Evolutionary conservation across 768 basidiomycete genomes (phyloP).

Genomic region (Lactarius evosmus): DNA sequence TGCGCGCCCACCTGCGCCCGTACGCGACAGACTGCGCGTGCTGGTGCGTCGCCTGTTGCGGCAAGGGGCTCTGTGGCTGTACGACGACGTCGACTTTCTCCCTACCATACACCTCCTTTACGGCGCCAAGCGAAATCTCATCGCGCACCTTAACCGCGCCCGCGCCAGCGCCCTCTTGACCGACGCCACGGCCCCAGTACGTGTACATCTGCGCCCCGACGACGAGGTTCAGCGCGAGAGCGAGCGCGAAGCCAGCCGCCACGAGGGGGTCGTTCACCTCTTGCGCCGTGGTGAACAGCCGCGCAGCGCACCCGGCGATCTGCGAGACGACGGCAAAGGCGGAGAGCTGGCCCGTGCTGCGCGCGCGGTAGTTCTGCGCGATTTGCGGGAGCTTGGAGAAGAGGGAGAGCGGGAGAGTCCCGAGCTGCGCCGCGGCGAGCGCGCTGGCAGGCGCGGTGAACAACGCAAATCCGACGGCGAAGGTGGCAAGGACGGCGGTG

Average conservation of each 20-base stretch:
- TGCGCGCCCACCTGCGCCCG: slow-evolving; percentile 68
- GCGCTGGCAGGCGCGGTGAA: slow-evolving; percentile 44
- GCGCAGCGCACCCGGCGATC: slow-evolving; percentile 82
- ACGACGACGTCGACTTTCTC: slow-evolving; percentile 44
- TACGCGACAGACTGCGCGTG: slow-evolving; percentile 42
- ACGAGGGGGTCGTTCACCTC: slow-evolving; percentile 85
- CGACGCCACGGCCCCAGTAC: slow-evolving; percentile 66
- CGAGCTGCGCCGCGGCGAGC: slow-evolving; percentile 72
- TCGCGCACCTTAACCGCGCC: slow-evolving; percentile 29
- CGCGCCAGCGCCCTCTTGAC: slow-evolving; percentile 21
- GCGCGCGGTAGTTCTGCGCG: slow-evolving; percentile 65
- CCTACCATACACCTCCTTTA: slow-evolving; percentile 21
- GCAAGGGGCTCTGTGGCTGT: slow-evolving; percentile 42
- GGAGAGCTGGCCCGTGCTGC: slow-evolving; percentile 90
- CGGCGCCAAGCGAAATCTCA: slow-evolving; percentile 27
- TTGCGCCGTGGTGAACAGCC: slow-evolving; percentile 88
- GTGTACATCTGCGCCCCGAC: slow-evolving; percentile 80
- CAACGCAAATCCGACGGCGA: slow-evolving; percentile 42
- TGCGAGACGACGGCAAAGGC: slow-evolving; percentile 89
- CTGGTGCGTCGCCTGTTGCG: slow-evolving; percentile 35
- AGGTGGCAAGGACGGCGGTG: slow-evolving; percentile 34
- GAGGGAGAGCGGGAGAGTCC: slow-evolving; percentile 87
- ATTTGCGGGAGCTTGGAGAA: slow-evolving; percentile 96
- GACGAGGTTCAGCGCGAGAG: slow-evolving; percentile 78
- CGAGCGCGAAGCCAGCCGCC: slow-evolving; percentile 78